These are phyloP conservation scores for Volvox africanus DNA, from an alignment of 139 green algal species.

Conservation along the genomic window DNA sequence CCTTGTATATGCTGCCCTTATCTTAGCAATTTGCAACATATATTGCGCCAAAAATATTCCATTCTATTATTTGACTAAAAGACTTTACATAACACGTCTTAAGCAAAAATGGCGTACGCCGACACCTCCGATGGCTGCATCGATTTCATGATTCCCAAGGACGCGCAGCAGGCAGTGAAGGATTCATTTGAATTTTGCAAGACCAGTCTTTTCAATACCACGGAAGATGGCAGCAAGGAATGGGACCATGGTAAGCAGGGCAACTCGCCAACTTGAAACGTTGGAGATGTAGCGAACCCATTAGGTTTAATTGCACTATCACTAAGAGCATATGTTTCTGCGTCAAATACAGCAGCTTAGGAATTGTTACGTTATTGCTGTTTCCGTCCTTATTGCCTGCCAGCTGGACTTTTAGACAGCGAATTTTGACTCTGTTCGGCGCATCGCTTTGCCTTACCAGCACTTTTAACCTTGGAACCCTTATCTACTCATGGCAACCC, in stretches of 20 bases:
- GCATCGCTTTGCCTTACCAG: neutral
- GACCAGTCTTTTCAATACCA: neutral
- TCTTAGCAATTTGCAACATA: too few species aligned
- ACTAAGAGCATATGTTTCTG: neutral
- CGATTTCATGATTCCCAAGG: slow-evolving; percentile 16
- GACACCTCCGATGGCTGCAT: slow-evolving; percentile 6
- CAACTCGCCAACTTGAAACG: neutral
- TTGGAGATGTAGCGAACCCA: too few species aligned
- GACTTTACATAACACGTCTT: too few species aligned
- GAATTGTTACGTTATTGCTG: neutral
- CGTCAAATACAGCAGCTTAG: neutral
- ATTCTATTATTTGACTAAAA: too few species aligned
- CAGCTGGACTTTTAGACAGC: neutral
- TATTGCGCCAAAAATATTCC: too few species aligned
- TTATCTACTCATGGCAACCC: neutral
- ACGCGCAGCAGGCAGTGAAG: neutral
- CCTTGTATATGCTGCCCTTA: too few species aligned
- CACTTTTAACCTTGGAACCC: neutral
- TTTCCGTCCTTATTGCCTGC: neutral
- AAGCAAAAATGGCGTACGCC: neutral
- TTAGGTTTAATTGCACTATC: neutral
- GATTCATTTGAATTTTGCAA: neutral
- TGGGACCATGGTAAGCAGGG: slow-evolving; percentile 24
- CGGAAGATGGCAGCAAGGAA: neutral
- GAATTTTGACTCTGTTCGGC: neutral